Base-by-base conservation (phyloP, 331 rosid genomes). In the Quercus lobata region DNA sequence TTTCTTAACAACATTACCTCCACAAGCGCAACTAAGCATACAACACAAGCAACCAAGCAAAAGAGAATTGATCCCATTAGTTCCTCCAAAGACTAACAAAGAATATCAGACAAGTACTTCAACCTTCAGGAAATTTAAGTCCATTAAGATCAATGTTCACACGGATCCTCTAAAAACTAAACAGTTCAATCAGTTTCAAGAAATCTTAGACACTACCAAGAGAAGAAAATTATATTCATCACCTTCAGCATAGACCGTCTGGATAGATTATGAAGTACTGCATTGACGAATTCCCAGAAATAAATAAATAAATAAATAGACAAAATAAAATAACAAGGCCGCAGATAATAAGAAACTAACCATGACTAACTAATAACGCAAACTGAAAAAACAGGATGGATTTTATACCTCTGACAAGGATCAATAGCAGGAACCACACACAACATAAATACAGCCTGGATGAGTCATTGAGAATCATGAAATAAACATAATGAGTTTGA, bases 381-480 rank as follows among this genome's bases (percentile, higher is more conserved):
- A 7, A 32, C 27, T 11, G 17, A 21, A 19, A 49, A 61, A 87
- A 84, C 35, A 69, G 35, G 15, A 34, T 55, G 21, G 74, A 76
- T 70, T 18, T 3, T 27, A 80, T 87, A 94, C 97, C 98, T 94
- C 74, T 91, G 95, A 86, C 77, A 75, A 79, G 98, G 97, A 85
- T 92, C 94, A 74, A 90, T 86, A 57, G 94, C 98, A 44, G 97
- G 87, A 86, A 90, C 84, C 78, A 84, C 98, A 76, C 97, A 90
- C 70, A 94, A 86, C 97, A 90, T 87, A 86, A 94, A 94, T 78
- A 94, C 90, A 85, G 93, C 94, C 98, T 94, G 97, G 86, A 84
- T 11, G 68, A 70, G 63, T 22, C 61, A 83, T 68, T 60, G 73
- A 77, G 41, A 74, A 65, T 69, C 75, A 77, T 54, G 73, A 75